Evolutionary conservation across 2,329 filamentous ascomycete genomes (phyloP).

Genomic region (Verticillium zaregamsianum): DNA sequence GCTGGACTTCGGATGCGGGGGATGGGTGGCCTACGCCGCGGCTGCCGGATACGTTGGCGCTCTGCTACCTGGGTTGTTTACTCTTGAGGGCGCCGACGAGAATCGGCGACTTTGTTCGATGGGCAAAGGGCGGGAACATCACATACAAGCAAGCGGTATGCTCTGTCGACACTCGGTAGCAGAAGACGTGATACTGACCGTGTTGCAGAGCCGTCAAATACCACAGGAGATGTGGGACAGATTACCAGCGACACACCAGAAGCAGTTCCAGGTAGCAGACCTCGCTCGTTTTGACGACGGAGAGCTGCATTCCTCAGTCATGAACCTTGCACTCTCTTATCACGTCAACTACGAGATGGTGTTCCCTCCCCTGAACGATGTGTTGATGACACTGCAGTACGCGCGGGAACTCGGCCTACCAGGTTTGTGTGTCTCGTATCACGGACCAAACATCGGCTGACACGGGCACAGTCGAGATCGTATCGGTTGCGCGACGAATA

Average conservation of each 20-base stretch:
- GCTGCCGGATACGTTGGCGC: constrained; percentile 67
- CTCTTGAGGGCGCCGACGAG: constrained; percentile 74
- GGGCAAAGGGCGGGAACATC: constrained; percentile 64
- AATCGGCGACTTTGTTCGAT: constrained; percentile 66
- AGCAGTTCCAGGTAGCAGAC: constrained; percentile 49
- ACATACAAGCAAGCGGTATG: constrained; percentile 65
- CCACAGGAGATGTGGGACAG: constrained; percentile 62
- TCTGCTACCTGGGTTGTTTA: constrained; percentile 77
- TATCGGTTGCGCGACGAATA: constrained; percentile 51
- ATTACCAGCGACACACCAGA: constrained; percentile 58
- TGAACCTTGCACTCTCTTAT: constrained; percentile 61
- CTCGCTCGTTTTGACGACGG: constrained; percentile 40
- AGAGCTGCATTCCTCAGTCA: constrained; percentile 60
- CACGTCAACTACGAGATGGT: constrained; percentile 62
- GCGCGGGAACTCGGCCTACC: constrained; percentile 72
- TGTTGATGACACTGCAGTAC: constrained; percentile 64
- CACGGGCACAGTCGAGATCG: constrained; percentile 14
- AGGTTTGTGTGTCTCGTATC: constrained; percentile 38
- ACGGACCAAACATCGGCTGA: not conserved
- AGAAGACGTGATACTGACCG: not conserved
- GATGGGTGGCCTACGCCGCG: constrained; percentile 56
- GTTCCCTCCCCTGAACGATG: constrained; percentile 69
- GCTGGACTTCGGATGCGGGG: constrained; percentile 40
- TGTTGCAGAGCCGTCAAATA: constrained; percentile 46
- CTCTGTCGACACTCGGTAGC: not conserved